Evolutionary conservation across 2,329 filamentous ascomycete species (phyloP).

Genomic region (Diaporthe citrichinensis): DNA sequence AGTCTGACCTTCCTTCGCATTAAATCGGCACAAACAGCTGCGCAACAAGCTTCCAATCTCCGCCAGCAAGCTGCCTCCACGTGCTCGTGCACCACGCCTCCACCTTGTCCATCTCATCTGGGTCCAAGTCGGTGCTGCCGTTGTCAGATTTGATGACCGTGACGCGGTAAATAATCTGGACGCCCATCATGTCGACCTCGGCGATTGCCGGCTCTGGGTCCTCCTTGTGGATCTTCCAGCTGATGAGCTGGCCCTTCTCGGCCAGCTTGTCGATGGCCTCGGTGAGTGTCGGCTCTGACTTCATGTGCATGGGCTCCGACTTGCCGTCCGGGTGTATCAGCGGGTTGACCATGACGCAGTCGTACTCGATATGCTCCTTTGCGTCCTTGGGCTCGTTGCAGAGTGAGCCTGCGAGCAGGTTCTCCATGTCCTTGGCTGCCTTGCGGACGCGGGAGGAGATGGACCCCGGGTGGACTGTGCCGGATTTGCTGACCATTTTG

Average conservation of each 20-base stretch:
- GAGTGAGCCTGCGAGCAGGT: slow-evolving; percentile 30
- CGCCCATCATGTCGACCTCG: slow-evolving; percentile 39
- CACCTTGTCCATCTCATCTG: neutral
- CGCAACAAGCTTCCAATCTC: slow-evolving; percentile 35
- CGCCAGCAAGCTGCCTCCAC: slow-evolving; percentile 37
- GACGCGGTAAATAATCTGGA: slow-evolving; percentile 39
- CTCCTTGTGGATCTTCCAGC: slow-evolving; percentile 37
- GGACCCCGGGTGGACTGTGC: slow-evolving; percentile 18
- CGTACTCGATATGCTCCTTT: slow-evolving; percentile 34
- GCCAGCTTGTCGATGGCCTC: slow-evolving; percentile 36
- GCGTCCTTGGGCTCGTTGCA: slow-evolving; percentile 34
- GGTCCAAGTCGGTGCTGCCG: neutral
- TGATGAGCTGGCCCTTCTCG: slow-evolving; percentile 17
- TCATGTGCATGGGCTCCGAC: slow-evolving; percentile 26
- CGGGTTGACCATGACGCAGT: slow-evolving; percentile 37
- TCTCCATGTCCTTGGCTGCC: slow-evolving; percentile 37
- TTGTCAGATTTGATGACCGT: slow-evolving; percentile 7
- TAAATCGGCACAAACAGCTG: slow-evolving; percentile 36
- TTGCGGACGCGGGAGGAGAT: slow-evolving; percentile 27
- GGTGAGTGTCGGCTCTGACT: slow-evolving; percentile 25
- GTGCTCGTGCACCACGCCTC: slow-evolving; percentile 38
- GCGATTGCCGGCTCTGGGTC: slow-evolving; percentile 34
- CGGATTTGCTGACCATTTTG: slow-evolving; percentile 19
- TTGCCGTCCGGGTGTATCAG: slow-evolving; percentile 32
- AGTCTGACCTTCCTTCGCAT: neutral